These are phyloP conservation scores for Termitomyces sp. DNA, from an alignment of 768 basidiomycete genomes.

Conservation along the genomic window DNA sequence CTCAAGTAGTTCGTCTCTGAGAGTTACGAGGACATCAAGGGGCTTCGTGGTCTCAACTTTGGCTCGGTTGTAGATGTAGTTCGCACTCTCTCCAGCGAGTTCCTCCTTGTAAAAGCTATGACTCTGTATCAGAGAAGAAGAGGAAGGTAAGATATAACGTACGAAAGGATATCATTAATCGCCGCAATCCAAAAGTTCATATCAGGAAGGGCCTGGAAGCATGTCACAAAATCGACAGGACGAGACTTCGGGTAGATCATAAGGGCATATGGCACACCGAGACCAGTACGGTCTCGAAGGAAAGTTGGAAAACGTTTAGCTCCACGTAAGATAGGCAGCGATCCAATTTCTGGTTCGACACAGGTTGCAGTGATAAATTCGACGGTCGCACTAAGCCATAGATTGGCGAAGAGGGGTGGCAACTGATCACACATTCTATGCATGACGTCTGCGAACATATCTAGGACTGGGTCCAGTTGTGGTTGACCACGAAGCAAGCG, in stretches of 20 bases:
- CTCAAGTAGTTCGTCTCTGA: conserved; percentile 11
- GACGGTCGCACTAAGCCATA: conserved; percentile 8
- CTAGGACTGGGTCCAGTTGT: conserved; percentile 11
- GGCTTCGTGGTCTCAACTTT: conserved; percentile 5
- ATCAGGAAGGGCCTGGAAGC: conserved; percentile 12
- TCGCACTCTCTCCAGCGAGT: conserved; percentile 13
- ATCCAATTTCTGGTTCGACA: conserved; percentile 2
- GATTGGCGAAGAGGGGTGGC: conserved; percentile 6
- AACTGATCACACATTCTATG: conserved; percentile 4
- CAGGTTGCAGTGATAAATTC: conserved; percentile 5
- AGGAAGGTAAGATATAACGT: not conserved
- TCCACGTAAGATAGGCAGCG: not conserved
- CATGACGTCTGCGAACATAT: conserved; percentile 3
- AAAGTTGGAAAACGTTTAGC: conserved; percentile 15
- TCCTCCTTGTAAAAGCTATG: conserved; percentile 18
- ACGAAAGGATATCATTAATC: too few relatives aligned
- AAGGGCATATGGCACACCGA: not conserved
- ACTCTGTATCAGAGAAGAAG: not conserved
- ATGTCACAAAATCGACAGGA: conserved; percentile 9
- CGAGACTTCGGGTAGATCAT: conserved; percentile 13
- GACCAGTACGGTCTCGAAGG: conserved; percentile 10
- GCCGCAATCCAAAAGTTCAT: too few relatives aligned
- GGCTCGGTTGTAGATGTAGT: conserved; percentile 15
- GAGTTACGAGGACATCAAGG: conserved; percentile 7
- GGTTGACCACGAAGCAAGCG: conserved; percentile 7